Evolutionary conservation across 306 rosid genomes (phyloP), one percentile per base, ranked within the genome.

Genomic region (Corylus avellana): DNA sequence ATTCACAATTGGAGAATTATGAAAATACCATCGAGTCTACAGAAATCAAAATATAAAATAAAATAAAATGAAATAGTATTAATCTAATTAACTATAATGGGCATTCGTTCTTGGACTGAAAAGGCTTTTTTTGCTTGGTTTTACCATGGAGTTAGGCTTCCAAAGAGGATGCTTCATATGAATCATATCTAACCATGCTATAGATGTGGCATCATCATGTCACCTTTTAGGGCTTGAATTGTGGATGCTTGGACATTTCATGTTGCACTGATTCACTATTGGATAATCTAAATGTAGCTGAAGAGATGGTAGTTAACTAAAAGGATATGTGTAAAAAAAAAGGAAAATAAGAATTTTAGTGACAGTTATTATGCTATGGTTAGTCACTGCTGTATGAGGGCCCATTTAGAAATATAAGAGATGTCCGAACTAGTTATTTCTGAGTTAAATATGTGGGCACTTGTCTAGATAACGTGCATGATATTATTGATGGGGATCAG

Each of bases 301-400:
- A 39, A 35, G 70, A 62, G 70, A 62, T 25, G 68, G 68, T 27
- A 29, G 39, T 62, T 29, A 62, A 11, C 8, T 62, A 12, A 29
- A 62, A 5, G 12, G 68, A 8, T 55, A 8, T 55, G 5, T 55
- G 20, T 16, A 5, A 55, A 13, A 53, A 22, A 8, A 58, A 10
- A 22, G 20, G 3, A 7, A 16, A 64, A 14, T 46, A 32, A 64
- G 20, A 8, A 14, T 14, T 64, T 37, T 64, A 3, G 48, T 64
- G 37, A 37, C 17, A 18, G 47, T 64, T 64, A 64, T 64, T 18
- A 16, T 64, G 22, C n/a, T 7, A 64, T 37, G 47, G 70, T 3
- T 64, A 64, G 70, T 16, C 17, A 17, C 70, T 64, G 70, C 70
- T 64, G 35, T 3, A 37, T 5, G 68, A 62, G 70, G 70, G 48